phyloP scores from a whole-genome alignment of 2,329 filamentous ascomycete species.

The Aotearoamyces nothofagi region DNA sequence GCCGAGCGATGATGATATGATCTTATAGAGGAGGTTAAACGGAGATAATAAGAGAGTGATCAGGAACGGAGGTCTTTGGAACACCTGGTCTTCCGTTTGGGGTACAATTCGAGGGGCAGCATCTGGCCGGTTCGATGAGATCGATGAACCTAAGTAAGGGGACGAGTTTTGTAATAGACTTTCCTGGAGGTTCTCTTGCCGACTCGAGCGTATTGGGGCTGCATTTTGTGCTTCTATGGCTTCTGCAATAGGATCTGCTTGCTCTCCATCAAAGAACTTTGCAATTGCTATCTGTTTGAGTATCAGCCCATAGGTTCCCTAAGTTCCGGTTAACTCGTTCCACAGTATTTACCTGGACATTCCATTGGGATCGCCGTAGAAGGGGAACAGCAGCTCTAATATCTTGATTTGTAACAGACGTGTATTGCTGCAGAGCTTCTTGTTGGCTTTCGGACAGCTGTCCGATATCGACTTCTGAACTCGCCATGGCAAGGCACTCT shows the following conservation, averaged over 20 bases:
- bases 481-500: conserved; percentile 27
- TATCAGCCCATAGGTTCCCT: neutral
- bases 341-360: conserved; percentile 56
- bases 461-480: conserved; percentile 40
- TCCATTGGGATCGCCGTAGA: conserved; percentile 84
- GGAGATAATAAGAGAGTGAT: conserved; percentile 69
- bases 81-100: conserved; percentile 47
- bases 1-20: conserved; percentile 54
- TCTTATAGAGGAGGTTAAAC: conserved; percentile 60
- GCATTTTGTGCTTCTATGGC: conserved; percentile 47
- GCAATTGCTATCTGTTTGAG: conserved; percentile 72
- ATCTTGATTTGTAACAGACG: conserved; percentile 74
- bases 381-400: conserved; percentile 61
- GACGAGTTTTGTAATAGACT: conserved; percentile 27
- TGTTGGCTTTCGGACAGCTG: conserved; percentile 67
- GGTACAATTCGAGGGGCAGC: conserved; percentile 77
- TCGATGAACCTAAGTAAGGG: conserved; percentile 18
- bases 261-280: conserved; percentile 96
- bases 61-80: conserved; percentile 58
- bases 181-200: conserved; percentile 62
- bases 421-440: conserved; percentile 75
- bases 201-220: conserved; percentile 44
- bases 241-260: conserved; percentile 66
- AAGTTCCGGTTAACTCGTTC: neutral
- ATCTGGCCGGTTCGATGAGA: conserved; percentile 31